A percentile compares a stretch with the other conserved stretches of the same genome.
phyloP scores from a whole-genome alignment of 2,329 filamentous ascomycete genomes.

The Xylariaceae sp. region DNA sequence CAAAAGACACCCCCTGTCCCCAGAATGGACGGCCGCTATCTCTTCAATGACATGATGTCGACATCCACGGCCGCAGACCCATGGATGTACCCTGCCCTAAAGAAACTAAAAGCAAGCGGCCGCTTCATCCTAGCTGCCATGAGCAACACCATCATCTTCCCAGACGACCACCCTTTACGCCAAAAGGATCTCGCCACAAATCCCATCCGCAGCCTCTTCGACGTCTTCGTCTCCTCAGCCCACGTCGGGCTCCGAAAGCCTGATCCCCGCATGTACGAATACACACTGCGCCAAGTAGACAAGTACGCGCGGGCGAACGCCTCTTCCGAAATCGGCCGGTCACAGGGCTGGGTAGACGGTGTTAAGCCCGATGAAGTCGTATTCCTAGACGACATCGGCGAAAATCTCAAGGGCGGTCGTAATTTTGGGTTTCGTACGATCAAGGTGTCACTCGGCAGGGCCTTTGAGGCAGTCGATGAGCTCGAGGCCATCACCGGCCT shows the following conservation, averaged over 20 bases:
- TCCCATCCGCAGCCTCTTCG: slow-evolving; percentile 64
- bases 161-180: slow-evolving; percentile 63
- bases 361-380: slow-evolving; percentile 64
- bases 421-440: slow-evolving; percentile 72
- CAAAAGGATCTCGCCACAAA: slow-evolving; percentile 45
- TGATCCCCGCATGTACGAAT: slow-evolving; percentile 71
- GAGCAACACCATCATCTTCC: slow-evolving; percentile 87
- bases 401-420: slow-evolving; percentile 79
- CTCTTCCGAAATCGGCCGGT: slow-evolving; percentile 34
- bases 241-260: slow-evolving; percentile 87
- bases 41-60: slow-evolving; percentile 92
- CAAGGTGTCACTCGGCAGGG: slow-evolving; percentile 74
- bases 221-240: slow-evolving; percentile 81
- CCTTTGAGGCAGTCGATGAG: slow-evolving; percentile 74
- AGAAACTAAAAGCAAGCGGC: slow-evolving; percentile 58
- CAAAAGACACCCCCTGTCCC: slow-evolving; percentile 57
- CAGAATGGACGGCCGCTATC: slow-evolving; percentile 64
- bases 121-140: slow-evolving; percentile 72
- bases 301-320: slow-evolving; percentile 53
- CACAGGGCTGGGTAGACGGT: slow-evolving; percentile 42
- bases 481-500: slow-evolving; percentile 72
- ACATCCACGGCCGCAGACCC: slow-evolving; percentile 66
- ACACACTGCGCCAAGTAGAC: slow-evolving; percentile 63
- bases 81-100: slow-evolving; percentile 79
- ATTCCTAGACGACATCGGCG: slow-evolving; percentile 91